Percentiles rank a stretch among this genome's conserved stretches.
phyloP scores from a whole-genome alignment of 1,284 basidiomycete genomes.

The Marasmius fiardii region DNA sequence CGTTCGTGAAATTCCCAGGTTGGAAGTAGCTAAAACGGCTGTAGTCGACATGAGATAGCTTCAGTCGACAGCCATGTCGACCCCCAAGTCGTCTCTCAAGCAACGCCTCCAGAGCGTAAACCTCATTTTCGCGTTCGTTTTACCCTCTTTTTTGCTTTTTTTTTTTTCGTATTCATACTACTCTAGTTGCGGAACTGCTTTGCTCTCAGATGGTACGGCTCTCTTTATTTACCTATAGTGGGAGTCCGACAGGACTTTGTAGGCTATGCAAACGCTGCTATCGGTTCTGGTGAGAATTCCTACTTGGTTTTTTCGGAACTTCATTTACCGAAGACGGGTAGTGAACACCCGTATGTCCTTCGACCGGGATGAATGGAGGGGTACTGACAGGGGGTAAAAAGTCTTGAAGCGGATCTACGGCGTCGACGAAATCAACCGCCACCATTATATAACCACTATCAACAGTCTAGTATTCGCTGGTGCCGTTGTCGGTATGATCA shows the following conservation, averaged over 20 bases:
- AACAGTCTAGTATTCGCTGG: constrained; percentile 77
- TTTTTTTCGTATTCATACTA: constrained; percentile 2
- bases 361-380: neutral
- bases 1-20: no score
- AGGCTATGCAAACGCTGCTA: constrained; percentile 84
- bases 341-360: constrained; percentile 58
- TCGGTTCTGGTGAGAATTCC: constrained; percentile 62
- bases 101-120: constrained; percentile 52
- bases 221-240: neutral
- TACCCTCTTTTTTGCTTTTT: neutral
- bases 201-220: constrained; percentile 80
- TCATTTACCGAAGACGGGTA: constrained; percentile 19
- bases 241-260: constrained; percentile 10
- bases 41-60: neutral
- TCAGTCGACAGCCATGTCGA: constrained; percentile 12
- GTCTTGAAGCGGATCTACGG: constrained; percentile 70
- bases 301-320: neutral
- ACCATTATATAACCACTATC: constrained; percentile 61
- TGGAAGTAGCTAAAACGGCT: no score
- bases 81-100: constrained; percentile 20
- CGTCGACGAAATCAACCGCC: constrained; percentile 36
- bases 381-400: constrained; percentile 20
- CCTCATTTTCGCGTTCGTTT: constrained; percentile 78
- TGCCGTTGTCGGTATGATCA: constrained; percentile 80
- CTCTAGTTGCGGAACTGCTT: constrained; percentile 73